These are phyloP conservation scores for Tricholoma saponaceum DNA, from an alignment of 768 basidiomycete genomes.

Conservation along the genomic window DNA sequence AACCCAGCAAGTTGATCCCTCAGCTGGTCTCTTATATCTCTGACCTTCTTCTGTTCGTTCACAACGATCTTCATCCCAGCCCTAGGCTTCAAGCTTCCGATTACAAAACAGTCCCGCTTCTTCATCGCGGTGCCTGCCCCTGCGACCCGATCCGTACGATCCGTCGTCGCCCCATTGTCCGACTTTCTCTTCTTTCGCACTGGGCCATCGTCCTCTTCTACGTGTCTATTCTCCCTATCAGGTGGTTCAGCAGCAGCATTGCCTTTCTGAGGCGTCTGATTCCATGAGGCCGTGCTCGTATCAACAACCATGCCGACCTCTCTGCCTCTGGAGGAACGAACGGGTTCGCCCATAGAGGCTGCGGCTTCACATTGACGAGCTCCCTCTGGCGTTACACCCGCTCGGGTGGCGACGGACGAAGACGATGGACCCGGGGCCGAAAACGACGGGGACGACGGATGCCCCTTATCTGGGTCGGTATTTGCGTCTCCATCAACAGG, in stretches of 20 bases:
- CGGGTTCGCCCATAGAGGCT: background rate
- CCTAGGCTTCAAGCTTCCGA: background rate
- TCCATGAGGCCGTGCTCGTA: slow-evolving; percentile 50
- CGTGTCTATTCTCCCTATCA: slow-evolving; percentile 5
- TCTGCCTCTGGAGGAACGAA: background rate
- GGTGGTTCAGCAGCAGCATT: background rate
- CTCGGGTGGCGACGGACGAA: background rate
- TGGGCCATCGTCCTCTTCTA: slow-evolving; percentile 11
- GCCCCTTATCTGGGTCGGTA: background rate
- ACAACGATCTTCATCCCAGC: background rate
- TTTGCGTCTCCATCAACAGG: background rate
- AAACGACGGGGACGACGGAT: background rate
- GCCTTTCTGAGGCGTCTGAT: background rate
- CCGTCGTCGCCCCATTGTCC: background rate
- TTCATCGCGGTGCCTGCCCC: background rate
- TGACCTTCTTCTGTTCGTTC: slow-evolving; percentile 2
- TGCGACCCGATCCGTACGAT: background rate
- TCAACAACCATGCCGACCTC: slow-evolving; percentile 34
- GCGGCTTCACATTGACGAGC: background rate
- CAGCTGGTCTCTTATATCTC: slow-evolving; percentile 27
- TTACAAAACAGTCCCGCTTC: background rate
- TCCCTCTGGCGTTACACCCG: background rate
- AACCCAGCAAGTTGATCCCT: slow-evolving; percentile 48
- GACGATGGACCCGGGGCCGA: background rate
- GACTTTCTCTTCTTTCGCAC: slow-evolving; percentile 34